Evolutionary conservation across 1,284 basidiomycete genomes (phyloP).

Genomic region (Irpex sp.): DNA sequence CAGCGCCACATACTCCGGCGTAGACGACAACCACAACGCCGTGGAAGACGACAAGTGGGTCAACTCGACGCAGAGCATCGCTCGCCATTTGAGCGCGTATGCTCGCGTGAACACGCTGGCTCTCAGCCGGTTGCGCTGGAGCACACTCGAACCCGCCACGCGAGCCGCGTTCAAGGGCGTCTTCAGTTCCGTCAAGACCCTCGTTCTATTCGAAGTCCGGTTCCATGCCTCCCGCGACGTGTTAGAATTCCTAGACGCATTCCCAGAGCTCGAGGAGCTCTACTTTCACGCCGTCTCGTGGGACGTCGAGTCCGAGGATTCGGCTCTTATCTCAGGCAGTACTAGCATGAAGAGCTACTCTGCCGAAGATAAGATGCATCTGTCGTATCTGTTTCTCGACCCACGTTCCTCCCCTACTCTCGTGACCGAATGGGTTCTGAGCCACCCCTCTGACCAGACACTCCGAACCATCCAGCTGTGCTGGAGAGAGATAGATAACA

Average conservation of each 20-base stretch:
- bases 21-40: constrained; percentile 17
- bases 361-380: constrained; percentile 20
- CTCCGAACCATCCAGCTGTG: constrained; percentile 30
- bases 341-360: not conserved
- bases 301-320: constrained; percentile 20
- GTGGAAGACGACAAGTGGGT: constrained; percentile 28
- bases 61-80: constrained; percentile 18
- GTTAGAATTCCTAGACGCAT: constrained; percentile 25
- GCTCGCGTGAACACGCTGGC: constrained; percentile 22
- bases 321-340: not conserved
- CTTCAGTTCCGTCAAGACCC: constrained; percentile 21
- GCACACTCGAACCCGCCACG: constrained; percentile 20
- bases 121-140: constrained; percentile 26
- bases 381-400: constrained; percentile 29
- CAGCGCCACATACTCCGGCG: constrained; percentile 22
- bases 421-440: constrained; percentile 29
- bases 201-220: constrained; percentile 29
- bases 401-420: constrained; percentile 28
- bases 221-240: constrained; percentile 27
- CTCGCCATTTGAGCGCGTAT: constrained; percentile 18
- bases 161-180: constrained; percentile 20
- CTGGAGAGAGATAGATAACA: constrained; percentile 29
- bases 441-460: constrained; percentile 23
- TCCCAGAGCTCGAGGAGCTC: constrained; percentile 26
- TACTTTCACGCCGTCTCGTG: constrained; percentile 32